Evolutionary conservation across 129 eudicot genomes (phyloP).

Genomic region (Arctium minus): DNA sequence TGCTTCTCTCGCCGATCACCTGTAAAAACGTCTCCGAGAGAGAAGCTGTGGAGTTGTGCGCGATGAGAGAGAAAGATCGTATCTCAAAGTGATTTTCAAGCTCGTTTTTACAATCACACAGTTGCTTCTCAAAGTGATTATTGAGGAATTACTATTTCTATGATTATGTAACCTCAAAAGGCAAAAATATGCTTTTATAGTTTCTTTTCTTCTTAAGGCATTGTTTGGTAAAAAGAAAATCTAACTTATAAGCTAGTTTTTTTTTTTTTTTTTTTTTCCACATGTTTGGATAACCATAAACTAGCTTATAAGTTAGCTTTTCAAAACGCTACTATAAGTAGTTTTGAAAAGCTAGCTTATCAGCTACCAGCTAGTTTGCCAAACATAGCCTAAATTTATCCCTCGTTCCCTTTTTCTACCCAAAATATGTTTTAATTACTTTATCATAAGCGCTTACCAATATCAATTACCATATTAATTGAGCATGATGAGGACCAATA

Average conservation of each 20-base stretch:
- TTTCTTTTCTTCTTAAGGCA: not conserved
- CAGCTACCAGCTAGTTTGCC: no score
- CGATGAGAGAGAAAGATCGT: not conserved
- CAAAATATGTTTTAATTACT: not conserved
- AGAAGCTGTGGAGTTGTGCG: conserved; percentile 26
- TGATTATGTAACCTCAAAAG: not conserved
- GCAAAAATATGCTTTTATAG: not conserved
- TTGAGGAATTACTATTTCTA: not conserved
- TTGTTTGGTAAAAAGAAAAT: no score
- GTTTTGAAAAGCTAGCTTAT: no score
- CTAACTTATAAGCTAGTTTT: no score
- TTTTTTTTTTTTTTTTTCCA: no score
- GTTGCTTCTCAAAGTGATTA: not conserved
- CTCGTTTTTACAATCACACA: not conserved
- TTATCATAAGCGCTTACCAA: no score
- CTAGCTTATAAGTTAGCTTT: no score
- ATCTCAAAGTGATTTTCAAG: not conserved
- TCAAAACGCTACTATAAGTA: no score
- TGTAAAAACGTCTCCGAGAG: conserved; percentile 14
- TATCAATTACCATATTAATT: no score
- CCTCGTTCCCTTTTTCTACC: not conserved
- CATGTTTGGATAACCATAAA: no score
- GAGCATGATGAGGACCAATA: no score
- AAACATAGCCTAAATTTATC: not conserved
- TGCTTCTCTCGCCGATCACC: conserved; percentile 26